Evolutionary conservation across 176 grass and related monocot genomes (phyloP).

Genomic region (Oryza officinalis): DNA sequence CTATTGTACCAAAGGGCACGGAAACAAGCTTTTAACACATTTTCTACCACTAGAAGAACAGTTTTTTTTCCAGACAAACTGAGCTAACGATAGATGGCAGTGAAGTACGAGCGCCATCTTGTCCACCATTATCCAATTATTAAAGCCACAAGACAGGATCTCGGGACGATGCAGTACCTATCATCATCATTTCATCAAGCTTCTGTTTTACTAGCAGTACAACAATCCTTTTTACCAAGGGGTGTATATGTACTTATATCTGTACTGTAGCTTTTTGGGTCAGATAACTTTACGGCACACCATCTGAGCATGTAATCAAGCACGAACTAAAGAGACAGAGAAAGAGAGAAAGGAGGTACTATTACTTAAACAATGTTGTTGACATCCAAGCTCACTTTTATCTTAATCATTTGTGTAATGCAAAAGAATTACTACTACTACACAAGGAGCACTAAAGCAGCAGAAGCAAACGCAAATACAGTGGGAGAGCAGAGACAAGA

Average conservation of each 20-base stretch:
- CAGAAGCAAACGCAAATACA: background rate
- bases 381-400: background rate
- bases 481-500: background rate
- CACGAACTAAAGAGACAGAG: background rate
- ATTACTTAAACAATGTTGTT: background rate
- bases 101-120: background rate
- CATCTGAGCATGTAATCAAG: background rate
- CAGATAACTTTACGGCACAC: background rate
- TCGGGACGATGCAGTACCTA: background rate
- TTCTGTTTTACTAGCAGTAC: background rate
- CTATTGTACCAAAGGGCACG: background rate
- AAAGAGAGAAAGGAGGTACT: background rate
- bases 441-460: background rate
- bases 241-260: too few species aligned
- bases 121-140: background rate
- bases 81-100: background rate
- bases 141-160: background rate
- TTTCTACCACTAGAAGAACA: background rate
- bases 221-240: background rate
- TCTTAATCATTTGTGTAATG: background rate
- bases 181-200: conserved; percentile 10
- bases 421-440: background rate
- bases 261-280: too few species aligned
- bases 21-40: background rate
- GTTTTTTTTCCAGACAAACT: background rate